Conservation (phyloP, 352 stramenopile species). For the Phytophthora podocarpi region DNA sequence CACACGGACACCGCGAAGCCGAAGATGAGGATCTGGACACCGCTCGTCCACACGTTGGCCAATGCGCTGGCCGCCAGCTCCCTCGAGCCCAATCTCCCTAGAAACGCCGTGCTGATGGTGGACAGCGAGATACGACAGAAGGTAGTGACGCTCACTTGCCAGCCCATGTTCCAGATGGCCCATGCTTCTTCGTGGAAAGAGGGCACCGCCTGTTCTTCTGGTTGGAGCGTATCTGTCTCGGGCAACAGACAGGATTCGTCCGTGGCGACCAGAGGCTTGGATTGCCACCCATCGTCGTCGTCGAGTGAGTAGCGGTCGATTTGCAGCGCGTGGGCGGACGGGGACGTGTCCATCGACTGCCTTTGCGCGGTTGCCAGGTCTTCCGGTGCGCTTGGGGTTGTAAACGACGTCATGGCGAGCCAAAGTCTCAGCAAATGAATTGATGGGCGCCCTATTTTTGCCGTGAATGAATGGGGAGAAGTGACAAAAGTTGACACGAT, state of each 20-base stretch:
- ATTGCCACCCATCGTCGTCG: conserved; percentile 21
- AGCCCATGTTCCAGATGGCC: conserved; percentile 84
- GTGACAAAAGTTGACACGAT: too few relatives aligned
- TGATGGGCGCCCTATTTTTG: conserved; percentile 9
- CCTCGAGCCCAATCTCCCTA: conserved; percentile 75
- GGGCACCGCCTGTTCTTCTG: conserved; percentile 22
- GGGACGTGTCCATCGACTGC: conserved; percentile 6
- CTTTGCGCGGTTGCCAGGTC: neutral
- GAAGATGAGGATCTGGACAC: conserved; percentile 82
- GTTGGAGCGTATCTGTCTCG: neutral
- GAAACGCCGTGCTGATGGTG: conserved; percentile 81
- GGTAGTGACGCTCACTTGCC: conserved; percentile 83
- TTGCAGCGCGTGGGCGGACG: conserved; percentile 15
- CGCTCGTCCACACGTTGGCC: conserved; percentile 81
- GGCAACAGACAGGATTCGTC: conserved; percentile 14
- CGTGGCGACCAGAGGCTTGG: conserved; percentile 10
- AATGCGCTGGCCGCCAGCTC: conserved; percentile 76
- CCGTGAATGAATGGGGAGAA: neutral
- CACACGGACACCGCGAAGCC: conserved; percentile 80
- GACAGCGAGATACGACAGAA: conserved; percentile 82
- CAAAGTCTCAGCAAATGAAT: neutral
- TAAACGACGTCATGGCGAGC: conserved; percentile 14
- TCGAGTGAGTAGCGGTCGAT: conserved; percentile 27
- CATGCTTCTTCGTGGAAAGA: conserved; percentile 58
- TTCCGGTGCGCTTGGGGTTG: too few relatives aligned